phyloP scores from a whole-genome alignment of 2,329 filamentous ascomycete species.

The Calonectria fujianensis region DNA sequence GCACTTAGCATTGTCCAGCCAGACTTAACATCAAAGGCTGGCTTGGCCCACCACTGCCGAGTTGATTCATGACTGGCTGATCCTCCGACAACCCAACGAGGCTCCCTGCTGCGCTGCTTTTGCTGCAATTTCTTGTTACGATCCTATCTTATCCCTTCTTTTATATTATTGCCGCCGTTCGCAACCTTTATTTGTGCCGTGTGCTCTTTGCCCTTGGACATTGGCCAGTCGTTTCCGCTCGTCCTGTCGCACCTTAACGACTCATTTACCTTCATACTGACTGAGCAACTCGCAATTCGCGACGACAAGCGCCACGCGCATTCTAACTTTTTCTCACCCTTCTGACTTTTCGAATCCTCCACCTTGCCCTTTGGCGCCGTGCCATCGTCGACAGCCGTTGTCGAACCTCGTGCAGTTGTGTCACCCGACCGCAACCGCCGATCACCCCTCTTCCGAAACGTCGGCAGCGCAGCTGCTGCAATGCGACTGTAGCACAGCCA shows the following conservation, averaged over 20 bases:
- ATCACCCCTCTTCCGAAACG: slow-evolving; percentile 50
- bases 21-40: slow-evolving; percentile 14
- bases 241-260: slow-evolving; percentile 31
- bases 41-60: slow-evolving; percentile 19
- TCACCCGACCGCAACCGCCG: slow-evolving; percentile 46
- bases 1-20: slow-evolving; percentile 9
- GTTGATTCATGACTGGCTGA: slow-evolving; percentile 26
- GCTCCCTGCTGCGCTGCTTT: slow-evolving; percentile 14
- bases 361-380: slow-evolving; percentile 16
- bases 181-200: slow-evolving; percentile 23
- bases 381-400: slow-evolving; percentile 40
- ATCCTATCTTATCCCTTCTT: slow-evolving; percentile 7
- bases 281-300: slow-evolving; percentile 33
- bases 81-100: slow-evolving; percentile 18
- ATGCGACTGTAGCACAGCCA: slow-evolving; percentile 53
- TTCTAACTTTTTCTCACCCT: slow-evolving; percentile 24
- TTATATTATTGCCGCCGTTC: slow-evolving; percentile 23
- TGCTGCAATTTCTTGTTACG: slow-evolving; percentile 21
- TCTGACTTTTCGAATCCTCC: background rate
- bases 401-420: slow-evolving; percentile 43
- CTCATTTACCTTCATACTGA: slow-evolving; percentile 11
- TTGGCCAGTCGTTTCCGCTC: slow-evolving; percentile 15
- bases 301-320: slow-evolving; percentile 23
- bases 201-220: slow-evolving; percentile 14
- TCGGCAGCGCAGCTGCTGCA: slow-evolving; percentile 44